A percentile compares a stretch with the other conserved stretches of the same genome.
Conservation (phyloP, 371 early-diverging fungal species). For the Mucor ambiguus region DNA sequence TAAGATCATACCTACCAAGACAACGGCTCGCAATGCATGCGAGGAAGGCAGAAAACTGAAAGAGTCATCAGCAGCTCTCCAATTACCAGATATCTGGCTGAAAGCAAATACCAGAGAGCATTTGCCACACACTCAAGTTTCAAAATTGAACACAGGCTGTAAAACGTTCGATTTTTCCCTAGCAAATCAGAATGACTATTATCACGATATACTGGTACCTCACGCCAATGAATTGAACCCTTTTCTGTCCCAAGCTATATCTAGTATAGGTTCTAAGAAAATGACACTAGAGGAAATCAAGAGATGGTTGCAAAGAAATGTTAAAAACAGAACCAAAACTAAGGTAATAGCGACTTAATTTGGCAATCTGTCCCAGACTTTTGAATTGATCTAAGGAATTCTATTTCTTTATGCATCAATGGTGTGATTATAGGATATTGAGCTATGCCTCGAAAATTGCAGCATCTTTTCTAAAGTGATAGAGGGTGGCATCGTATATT, state of each 20-base stretch:
- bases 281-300: neutral
- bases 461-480: neutral
- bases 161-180: neutral
- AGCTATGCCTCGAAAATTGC: neutral
- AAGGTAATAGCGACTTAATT: neutral
- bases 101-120: neutral
- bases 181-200: neutral
- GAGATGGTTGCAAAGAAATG: neutral
- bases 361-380: neutral
- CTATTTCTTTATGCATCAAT: neutral
- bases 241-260: neutral
- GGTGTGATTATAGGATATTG: neutral
- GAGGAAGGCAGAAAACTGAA: neutral
- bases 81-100: conserved; percentile 11
- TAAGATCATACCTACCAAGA: neutral
- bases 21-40: neutral
- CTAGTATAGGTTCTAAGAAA: neutral
- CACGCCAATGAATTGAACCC: neutral
- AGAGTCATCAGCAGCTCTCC: neutral
- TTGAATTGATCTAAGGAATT: neutral
- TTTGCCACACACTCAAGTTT: neutral
- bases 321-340: conserved; percentile 1
- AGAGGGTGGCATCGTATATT: neutral
- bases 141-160: neutral
- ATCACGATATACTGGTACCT: neutral